These are phyloP conservation scores for Dissoconium aciculare DNA, from an alignment of 2,329 filamentous ascomycete species.

Conservation along the genomic window DNA sequence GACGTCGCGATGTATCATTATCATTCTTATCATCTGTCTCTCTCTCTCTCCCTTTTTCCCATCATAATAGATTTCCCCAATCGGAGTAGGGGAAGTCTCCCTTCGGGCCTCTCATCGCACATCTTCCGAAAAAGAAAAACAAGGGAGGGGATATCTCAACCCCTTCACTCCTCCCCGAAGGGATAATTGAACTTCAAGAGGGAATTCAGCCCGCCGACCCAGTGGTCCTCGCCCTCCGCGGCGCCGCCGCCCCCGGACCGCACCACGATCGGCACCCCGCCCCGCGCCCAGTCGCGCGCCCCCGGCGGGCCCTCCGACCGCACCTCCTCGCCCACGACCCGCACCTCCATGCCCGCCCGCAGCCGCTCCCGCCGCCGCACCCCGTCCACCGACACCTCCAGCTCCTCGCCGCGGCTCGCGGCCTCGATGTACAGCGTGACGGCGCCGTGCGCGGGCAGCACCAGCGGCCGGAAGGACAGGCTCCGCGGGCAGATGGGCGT, in stretches of 20 bases:
- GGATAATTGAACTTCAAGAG: slow-evolving; percentile 95
- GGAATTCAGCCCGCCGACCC: slow-evolving; percentile 89
- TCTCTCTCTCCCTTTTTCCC: too few relatives aligned
- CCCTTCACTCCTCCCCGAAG: slow-evolving; percentile 73
- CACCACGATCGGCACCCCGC: slow-evolving; percentile 75
- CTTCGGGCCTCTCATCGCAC: too few relatives aligned
- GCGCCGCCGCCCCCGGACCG: slow-evolving; percentile 33
- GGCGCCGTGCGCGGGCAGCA: slow-evolving; percentile 72
- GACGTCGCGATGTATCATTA: too few relatives aligned
- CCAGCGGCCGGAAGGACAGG: slow-evolving; percentile 79
- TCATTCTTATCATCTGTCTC: too few relatives aligned
- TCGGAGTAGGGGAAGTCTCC: too few relatives aligned
- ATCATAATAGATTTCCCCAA: too few relatives aligned
- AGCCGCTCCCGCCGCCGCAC: slow-evolving; percentile 30
- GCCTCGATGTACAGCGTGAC: slow-evolving; percentile 58
- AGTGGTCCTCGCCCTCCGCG: slow-evolving; percentile 51
- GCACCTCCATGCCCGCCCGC: slow-evolving; percentile 50
- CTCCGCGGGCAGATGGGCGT: slow-evolving; percentile 91
- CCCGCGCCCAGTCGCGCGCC: slow-evolving; percentile 46
- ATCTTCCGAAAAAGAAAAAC: too few relatives aligned
- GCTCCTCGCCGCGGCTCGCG: slow-evolving; percentile 33
- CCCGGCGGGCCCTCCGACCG: slow-evolving; percentile 26
- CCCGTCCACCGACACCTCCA: slow-evolving; percentile 37
- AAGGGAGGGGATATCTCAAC: too few relatives aligned
- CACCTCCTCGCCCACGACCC: slow-evolving; percentile 76